phyloP scores from a whole-genome alignment of 228 moss, liverwort and hornwort species.

The Sphagnum fallax region DNA sequence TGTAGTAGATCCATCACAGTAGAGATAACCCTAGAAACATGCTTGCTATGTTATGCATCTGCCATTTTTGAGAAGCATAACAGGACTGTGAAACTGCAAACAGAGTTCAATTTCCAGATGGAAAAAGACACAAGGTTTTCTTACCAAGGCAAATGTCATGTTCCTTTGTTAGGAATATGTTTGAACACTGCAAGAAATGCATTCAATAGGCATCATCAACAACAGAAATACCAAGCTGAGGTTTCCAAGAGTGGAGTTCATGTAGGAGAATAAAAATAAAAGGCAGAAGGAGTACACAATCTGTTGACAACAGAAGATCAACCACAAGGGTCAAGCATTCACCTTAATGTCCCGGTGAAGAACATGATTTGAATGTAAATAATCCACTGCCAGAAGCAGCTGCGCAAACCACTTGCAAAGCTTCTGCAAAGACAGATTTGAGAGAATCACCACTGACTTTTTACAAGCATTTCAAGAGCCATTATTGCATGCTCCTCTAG shows the following conservation, averaged over 20 bases:
- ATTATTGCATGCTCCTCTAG: too few species aligned
- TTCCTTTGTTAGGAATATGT: slow-evolving; percentile 97
- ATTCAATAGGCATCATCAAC: neutral
- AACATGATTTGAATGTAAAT: slow-evolving; percentile 96
- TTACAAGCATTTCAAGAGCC: too few species aligned
- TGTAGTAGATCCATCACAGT: too few species aligned
- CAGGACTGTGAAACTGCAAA: too few species aligned
- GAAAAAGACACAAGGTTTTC: neutral
- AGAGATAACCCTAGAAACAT: too few species aligned
- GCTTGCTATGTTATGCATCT: too few species aligned
- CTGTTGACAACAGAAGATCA: neutral
- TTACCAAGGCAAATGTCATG: slow-evolving; percentile 94
- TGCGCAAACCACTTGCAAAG: slow-evolving; percentile 96
- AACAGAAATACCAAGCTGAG: too few species aligned
- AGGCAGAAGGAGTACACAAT: too few species aligned
- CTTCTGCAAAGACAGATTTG: slow-evolving; percentile 17
- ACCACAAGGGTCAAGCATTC: neutral
- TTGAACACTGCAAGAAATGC: slow-evolving; percentile 67
- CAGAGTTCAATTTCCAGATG: too few species aligned
- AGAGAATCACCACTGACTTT: neutral
- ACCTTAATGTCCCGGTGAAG: slow-evolving; percentile 97
- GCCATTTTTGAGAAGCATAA: too few species aligned
- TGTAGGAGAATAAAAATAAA: too few species aligned
- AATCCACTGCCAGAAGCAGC: slow-evolving; percentile 91
- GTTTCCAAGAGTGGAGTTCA: too few species aligned